phyloP scores from a whole-genome alignment of 352 stramenopile species.

The Globisporangium okanoganense region DNA sequence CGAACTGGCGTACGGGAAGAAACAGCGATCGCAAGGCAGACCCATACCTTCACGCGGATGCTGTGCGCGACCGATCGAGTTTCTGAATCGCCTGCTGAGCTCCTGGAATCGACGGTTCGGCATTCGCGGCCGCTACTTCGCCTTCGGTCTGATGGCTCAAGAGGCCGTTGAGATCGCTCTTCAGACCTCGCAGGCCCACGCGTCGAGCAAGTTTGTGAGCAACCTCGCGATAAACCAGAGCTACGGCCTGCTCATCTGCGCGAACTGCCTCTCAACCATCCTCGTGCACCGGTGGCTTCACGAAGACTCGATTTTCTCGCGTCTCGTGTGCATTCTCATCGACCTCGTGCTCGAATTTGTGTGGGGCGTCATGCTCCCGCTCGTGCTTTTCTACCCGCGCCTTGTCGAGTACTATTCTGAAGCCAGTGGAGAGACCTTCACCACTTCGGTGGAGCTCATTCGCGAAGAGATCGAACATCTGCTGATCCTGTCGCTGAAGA shows the following conservation, averaged over 20 bases:
- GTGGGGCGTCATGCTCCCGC: slow-evolving; percentile 9
- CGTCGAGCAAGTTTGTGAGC: slow-evolving; percentile 13
- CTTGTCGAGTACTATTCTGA: slow-evolving; percentile 7
- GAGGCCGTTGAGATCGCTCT: slow-evolving; percentile 7
- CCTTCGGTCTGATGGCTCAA: slow-evolving; percentile 5
- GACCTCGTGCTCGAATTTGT: slow-evolving; percentile 15
- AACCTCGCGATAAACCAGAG: slow-evolving; percentile 12
- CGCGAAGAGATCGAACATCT: slow-evolving; percentile 12
- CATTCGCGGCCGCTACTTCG: slow-evolving; percentile 12
- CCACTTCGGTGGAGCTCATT: slow-evolving; percentile 5
- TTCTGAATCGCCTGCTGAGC: neutral
- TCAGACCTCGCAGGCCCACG: slow-evolving; percentile 10
- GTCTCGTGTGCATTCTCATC: slow-evolving; percentile 7
- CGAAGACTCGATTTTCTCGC: slow-evolving; percentile 8
- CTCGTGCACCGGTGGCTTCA: slow-evolving; percentile 5
- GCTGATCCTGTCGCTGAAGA: slow-evolving; percentile 5
- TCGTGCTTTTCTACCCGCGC: slow-evolving; percentile 8
- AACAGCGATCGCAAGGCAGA: neutral
- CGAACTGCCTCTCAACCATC: slow-evolving; percentile 9
- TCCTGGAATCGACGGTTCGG: slow-evolving; percentile 8
- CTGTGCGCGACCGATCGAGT: neutral
- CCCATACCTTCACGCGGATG: neutral
- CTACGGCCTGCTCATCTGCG: slow-evolving; percentile 11
- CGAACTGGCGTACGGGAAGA: slow-evolving; percentile 3
- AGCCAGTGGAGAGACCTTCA: neutral